Conservation (phyloP, 2,329 filamentous ascomycete species). For the Helminthosporium solani region DNA sequence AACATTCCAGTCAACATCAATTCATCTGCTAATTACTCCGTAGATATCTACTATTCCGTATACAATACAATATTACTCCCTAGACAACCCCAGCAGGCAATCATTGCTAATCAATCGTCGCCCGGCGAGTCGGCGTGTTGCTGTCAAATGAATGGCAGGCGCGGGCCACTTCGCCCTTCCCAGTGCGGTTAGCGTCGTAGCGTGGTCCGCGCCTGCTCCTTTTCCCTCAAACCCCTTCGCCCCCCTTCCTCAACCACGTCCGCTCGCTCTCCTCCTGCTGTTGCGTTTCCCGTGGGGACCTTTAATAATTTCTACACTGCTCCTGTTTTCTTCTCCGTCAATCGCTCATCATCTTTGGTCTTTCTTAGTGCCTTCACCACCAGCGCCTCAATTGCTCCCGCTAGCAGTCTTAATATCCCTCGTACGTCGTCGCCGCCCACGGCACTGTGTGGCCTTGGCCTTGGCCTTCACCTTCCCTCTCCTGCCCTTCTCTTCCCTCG, state of each 20-base stretch:
- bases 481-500: too few relatives aligned
- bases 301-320: conserved; percentile 27
- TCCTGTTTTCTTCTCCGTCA: conserved; percentile 41
- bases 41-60: too few relatives aligned
- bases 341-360: conserved; percentile 40
- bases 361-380: conserved; percentile 18
- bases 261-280: conserved; percentile 16
- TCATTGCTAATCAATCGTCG: too few relatives aligned
- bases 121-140: too few relatives aligned
- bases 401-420: conserved; percentile 42
- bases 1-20: too few relatives aligned
- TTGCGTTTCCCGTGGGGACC: conserved; percentile 12
- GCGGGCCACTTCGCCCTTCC: conserved; percentile 3
- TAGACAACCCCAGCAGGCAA: too few relatives aligned
- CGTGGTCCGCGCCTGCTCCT: conserved; percentile 11
- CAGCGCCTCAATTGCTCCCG: conserved; percentile 21
- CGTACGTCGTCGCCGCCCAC: conserved; percentile 21
- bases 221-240: conserved; percentile 16
- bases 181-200: conserved; percentile 4
- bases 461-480: conserved; percentile 1
- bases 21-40: too few relatives aligned
- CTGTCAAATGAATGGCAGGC: background rate
- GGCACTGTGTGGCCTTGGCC: background rate
- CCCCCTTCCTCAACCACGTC: conserved; percentile 14
- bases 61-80: too few relatives aligned